A percentile compares a stretch with the other conserved stretches of the same genome.
Evolutionary conservation across 2,329 filamentous ascomycete species (phyloP).

Genomic region (Pyrenochaeta sp.): DNA sequence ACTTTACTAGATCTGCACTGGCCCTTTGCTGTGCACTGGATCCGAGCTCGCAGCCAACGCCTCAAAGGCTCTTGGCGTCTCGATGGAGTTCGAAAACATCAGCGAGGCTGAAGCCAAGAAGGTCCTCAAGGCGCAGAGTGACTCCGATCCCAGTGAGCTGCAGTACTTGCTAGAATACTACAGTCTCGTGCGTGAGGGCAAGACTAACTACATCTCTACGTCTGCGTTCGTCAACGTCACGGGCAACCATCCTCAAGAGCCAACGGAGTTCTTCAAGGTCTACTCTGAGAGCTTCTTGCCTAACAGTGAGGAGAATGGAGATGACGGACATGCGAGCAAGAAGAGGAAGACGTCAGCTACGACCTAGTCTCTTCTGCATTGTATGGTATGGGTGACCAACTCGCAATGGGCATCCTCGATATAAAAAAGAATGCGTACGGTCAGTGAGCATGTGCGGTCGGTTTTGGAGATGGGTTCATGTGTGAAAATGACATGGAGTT

Average conservation of each 20-base stretch:
- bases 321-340: conserved; percentile 24
- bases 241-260: conserved; percentile 57
- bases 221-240: conserved; percentile 61
- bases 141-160: conserved; percentile 52
- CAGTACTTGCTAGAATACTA: conserved; percentile 63
- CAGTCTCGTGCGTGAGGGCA: conserved; percentile 61
- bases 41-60: conserved; percentile 58
- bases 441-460: too few relatives aligned
- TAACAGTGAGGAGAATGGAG: conserved; percentile 6
- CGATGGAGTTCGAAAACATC: conserved; percentile 52
- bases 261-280: conserved; percentile 59
- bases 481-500: neutral
- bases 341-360: conserved; percentile 40
- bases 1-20: conserved; percentile 49
- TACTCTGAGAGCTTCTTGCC: conserved; percentile 54
- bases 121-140: conserved; percentile 51
- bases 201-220: conserved; percentile 64
- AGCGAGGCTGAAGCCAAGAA: conserved; percentile 51
- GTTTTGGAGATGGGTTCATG: neutral
- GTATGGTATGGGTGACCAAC: neutral
- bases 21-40: conserved; percentile 59
- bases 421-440: neutral
- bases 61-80: conserved; percentile 53
- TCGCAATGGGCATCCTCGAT: neutral
- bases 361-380: neutral